Evolutionary conservation across 768 basidiomycete species (phyloP).

Genomic region (Lepiota subincarnata): DNA sequence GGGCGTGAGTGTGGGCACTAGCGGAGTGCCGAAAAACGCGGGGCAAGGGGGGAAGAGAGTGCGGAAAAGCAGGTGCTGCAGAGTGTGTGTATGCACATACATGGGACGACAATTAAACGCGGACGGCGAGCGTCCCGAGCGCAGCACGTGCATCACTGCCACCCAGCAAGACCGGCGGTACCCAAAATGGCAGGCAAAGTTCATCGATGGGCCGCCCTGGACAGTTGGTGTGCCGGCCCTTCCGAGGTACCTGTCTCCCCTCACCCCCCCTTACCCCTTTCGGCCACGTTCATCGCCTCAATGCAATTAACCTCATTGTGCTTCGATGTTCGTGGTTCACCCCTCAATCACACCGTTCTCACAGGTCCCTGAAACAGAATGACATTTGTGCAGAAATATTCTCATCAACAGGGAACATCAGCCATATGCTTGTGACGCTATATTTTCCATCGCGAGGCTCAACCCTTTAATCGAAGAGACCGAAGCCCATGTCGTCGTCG

Average conservation of each 20-base stretch:
- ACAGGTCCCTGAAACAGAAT: background rate
- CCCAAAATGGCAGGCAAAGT: background rate
- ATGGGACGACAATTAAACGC: background rate
- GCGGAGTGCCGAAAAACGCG: too few relatives aligned
- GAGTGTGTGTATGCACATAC: too few relatives aligned
- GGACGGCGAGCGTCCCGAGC: background rate
- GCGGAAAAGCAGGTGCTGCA: too few relatives aligned
- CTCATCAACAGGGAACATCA: background rate
- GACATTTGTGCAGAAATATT: background rate
- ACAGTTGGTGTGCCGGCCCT: background rate
- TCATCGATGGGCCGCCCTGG: slow-evolving; percentile 1
- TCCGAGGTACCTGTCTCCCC: background rate
- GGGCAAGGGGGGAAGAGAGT: too few relatives aligned
- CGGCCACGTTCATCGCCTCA: background rate
- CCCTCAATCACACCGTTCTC: background rate
- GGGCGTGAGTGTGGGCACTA: too few relatives aligned
- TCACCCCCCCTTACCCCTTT: background rate
- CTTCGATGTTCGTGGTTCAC: background rate
- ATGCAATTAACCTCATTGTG: background rate
- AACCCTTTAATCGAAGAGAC: slow-evolving; percentile 82
- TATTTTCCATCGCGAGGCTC: slow-evolving; percentile 2
- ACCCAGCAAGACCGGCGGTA: slow-evolving; percentile 7
- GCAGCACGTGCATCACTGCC: background rate
- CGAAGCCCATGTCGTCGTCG: slow-evolving; percentile 99
- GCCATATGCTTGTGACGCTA: background rate